Conservation (phyloP, 2,329 filamentous ascomycete species). For the Celoporthe dispersa region DNA sequence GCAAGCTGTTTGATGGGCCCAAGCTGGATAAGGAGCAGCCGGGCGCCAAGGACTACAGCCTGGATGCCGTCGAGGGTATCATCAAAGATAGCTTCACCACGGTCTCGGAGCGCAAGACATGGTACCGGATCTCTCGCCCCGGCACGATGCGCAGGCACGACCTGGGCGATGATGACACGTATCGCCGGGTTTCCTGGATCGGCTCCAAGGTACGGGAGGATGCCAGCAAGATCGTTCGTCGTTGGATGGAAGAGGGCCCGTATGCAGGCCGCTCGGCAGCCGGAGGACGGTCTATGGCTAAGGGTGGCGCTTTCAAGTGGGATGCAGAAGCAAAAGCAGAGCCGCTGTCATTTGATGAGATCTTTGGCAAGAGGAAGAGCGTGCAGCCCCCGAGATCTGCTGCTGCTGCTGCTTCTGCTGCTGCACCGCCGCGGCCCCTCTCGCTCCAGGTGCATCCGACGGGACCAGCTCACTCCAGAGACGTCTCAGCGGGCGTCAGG, state of each 20-base stretch:
- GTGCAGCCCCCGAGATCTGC: conserved; percentile 35
- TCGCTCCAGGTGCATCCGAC: conserved; percentile 12
- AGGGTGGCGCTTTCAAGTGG: conserved; percentile 64
- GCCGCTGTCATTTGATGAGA: conserved; percentile 52
- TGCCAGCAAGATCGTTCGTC: conserved; percentile 61
- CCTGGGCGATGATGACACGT: conserved; percentile 61
- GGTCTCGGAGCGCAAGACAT: conserved; percentile 63
- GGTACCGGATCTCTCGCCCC: conserved; percentile 67
- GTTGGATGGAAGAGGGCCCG: conserved; percentile 70
- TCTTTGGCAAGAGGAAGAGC: conserved; percentile 45
- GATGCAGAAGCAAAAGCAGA: conserved; percentile 56
- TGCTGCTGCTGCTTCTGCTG: conserved; percentile 36
- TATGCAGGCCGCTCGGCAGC: conserved; percentile 52
- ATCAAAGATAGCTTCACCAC: conserved; percentile 58
- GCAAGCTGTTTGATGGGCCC: conserved; percentile 43
- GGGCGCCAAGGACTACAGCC: conserved; percentile 26
- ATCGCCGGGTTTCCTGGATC: conserved; percentile 61
- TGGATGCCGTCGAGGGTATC: conserved; percentile 50
- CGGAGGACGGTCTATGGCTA: conserved; percentile 45
- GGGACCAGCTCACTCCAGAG: conserved; percentile 20
- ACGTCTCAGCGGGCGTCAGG: conserved; percentile 16
- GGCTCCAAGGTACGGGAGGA: conserved; percentile 58
- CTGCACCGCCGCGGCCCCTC: conserved; percentile 30
- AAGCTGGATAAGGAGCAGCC: conserved; percentile 36
- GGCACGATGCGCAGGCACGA: conserved; percentile 63